phyloP scores from a whole-genome alignment of 345 rosid genomes.

The Alliaria petiolata region DNA sequence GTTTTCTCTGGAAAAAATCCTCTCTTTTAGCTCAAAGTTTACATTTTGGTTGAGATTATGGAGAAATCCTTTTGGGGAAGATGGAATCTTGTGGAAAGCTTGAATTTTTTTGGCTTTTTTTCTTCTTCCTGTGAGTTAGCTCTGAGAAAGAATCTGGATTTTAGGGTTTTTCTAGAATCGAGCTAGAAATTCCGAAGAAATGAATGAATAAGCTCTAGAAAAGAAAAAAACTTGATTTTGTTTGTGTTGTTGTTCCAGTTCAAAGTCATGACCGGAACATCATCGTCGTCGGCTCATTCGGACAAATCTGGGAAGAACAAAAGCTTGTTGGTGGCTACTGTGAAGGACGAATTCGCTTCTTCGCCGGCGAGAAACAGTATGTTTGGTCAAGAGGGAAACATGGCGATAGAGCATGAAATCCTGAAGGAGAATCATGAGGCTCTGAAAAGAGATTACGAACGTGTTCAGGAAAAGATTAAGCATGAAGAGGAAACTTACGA shows the following conservation, averaged over 20 bases:
- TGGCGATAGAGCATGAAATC: background rate
- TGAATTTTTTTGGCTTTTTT: background rate
- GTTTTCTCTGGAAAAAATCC: background rate
- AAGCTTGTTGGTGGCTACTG: background rate
- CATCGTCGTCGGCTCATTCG: background rate
- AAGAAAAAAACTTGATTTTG: background rate
- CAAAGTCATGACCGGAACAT: background rate
- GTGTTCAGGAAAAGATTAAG: background rate
- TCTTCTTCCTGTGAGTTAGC: too few species aligned
- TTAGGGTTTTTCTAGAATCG: background rate
- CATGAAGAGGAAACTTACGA: background rate
- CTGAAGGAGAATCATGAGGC: slow-evolving; percentile 21
- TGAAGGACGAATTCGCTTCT: background rate
- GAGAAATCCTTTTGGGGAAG: background rate
- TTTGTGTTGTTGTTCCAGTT: slow-evolving; percentile 1
- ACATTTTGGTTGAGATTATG: background rate
- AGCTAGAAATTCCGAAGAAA: too few species aligned
- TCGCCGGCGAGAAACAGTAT: background rate
- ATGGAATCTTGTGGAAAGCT: background rate
- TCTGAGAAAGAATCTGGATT: too few species aligned
- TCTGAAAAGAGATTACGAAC: background rate
- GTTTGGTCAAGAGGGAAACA: background rate
- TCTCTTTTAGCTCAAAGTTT: background rate
- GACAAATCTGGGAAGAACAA: background rate
- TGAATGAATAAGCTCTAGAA: too few species aligned